These are phyloP conservation scores for Fusarium sororula DNA, from an alignment of 2,329 filamentous ascomycete genomes.

Conservation along the genomic window DNA sequence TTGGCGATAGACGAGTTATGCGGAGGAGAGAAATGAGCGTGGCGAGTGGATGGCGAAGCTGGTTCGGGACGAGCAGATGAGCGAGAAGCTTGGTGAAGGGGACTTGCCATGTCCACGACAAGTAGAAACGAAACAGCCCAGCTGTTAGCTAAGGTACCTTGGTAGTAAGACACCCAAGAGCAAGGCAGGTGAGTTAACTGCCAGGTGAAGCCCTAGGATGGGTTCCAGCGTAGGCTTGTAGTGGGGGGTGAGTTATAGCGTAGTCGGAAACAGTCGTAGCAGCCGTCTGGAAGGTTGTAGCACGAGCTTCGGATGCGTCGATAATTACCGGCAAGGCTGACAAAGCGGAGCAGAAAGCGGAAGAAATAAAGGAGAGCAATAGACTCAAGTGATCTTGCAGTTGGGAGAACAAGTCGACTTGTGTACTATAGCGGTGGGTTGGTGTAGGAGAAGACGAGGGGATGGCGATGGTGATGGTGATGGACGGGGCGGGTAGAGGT, in stretches of 20 bases:
- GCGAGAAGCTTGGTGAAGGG: constrained; percentile 37
- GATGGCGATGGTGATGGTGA: constrained; percentile 31
- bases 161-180: constrained; percentile 6
- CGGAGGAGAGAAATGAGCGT: constrained; percentile 24
- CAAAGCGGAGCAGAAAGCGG: neutral
- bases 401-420: constrained; percentile 30
- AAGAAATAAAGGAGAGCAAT: neutral
- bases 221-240: constrained; percentile 17
- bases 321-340: neutral
- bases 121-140: constrained; percentile 1
- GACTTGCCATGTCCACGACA: constrained; percentile 39
- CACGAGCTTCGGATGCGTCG: constrained; percentile 22
- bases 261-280: constrained; percentile 20
- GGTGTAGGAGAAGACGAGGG: constrained; percentile 22
- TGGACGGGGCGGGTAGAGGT: constrained; percentile 35
- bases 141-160: neutral
- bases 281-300: constrained; percentile 19
- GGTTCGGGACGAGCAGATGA: constrained; percentile 36
- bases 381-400: constrained; percentile 11
- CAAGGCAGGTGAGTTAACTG: constrained; percentile 8
- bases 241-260: constrained; percentile 24
- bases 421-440: neutral
- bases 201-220: constrained; percentile 22
- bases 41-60: constrained; percentile 31
- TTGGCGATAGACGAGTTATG: constrained; percentile 21